Evolutionary conservation across 106 monocot genomes (phyloP).

Genomic region (Dendrobium catenatum): DNA sequence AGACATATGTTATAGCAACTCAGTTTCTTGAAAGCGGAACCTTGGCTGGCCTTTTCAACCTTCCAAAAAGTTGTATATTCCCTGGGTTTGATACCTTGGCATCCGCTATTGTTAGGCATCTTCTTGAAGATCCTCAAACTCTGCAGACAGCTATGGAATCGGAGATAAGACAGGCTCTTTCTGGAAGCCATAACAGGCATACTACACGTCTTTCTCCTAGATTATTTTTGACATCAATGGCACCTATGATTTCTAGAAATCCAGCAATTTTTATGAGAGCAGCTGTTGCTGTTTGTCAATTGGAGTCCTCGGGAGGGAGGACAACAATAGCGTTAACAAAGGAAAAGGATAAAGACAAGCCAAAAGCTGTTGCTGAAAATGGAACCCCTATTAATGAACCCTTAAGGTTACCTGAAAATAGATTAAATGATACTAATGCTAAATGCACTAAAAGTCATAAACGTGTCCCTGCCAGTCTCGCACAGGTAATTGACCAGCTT

Average conservation of each 20-base stretch:
- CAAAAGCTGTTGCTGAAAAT: conserved; percentile 33
- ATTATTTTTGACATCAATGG: conserved; percentile 61
- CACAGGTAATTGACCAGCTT: conserved; percentile 71
- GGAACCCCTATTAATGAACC: conserved; percentile 25
- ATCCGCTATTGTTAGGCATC: conserved; percentile 61
- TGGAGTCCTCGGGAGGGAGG: conserved; percentile 63
- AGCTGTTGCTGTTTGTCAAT: conserved; percentile 52
- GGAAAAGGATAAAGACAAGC: conserved; percentile 67
- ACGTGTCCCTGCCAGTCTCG: conserved; percentile 51
- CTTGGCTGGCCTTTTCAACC: conserved; percentile 47
- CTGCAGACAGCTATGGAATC: conserved; percentile 76
- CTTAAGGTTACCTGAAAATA: conserved; percentile 37
- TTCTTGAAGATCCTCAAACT: conserved; percentile 81
- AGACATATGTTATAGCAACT: conserved; percentile 49
- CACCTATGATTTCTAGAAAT: conserved; percentile 67
- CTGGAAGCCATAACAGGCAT: conserved; percentile 34
- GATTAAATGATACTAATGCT: conserved; percentile 25
- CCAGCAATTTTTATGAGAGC: conserved; percentile 67
- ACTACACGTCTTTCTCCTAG: conserved; percentile 38
- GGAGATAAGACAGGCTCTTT: conserved; percentile 62
- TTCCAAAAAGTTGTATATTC: conserved; percentile 50
- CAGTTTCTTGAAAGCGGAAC: conserved; percentile 60
- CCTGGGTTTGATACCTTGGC: conserved; percentile 74
- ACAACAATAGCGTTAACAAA: conserved; percentile 38
- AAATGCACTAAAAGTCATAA: conserved; percentile 48